phyloP scores from a whole-genome alignment of 2,329 filamentous ascomycete genomes.

The Beauveria caledonica region DNA sequence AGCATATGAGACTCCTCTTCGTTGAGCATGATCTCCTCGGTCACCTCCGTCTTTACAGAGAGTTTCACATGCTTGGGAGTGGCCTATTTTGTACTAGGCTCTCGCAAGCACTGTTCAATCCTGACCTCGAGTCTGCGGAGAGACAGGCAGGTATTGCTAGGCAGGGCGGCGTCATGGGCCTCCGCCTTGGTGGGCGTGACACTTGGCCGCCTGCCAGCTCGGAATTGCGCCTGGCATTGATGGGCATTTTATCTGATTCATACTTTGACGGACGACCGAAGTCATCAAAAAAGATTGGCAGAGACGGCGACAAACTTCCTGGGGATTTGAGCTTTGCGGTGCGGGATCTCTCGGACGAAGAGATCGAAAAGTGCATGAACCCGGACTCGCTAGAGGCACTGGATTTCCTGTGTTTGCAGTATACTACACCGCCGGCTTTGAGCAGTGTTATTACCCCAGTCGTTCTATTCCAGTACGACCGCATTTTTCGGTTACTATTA shows the following conservation, averaged over 20 bases:
- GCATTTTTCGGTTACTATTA: conserved; percentile 72
- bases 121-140: conserved; percentile 72
- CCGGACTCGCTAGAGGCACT: conserved; percentile 75
- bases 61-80: conserved; percentile 78
- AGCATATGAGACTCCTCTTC: conserved; percentile 70
- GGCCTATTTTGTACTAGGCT: conserved; percentile 75
- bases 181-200: conserved; percentile 71
- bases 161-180: conserved; percentile 65
- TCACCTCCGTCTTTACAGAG: conserved; percentile 66
- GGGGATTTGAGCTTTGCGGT: conserved; percentile 76
- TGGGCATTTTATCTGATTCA: conserved; percentile 74
- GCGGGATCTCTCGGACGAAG: conserved; percentile 66
- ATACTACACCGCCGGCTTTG: conserved; percentile 66
- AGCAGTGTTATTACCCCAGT: conserved; percentile 63
- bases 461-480: conserved; percentile 72
- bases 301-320: conserved; percentile 36
- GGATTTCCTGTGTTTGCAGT: conserved; percentile 86
- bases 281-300: conserved; percentile 23
- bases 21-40: conserved; percentile 59
- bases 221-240: conserved; percentile 80
- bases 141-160: conserved; percentile 60
- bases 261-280: conserved; percentile 34
- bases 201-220: conserved; percentile 93
- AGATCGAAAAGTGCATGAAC: conserved; percentile 77
- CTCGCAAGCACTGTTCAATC: conserved; percentile 75